A percentile compares a stretch with the other conserved stretches of the same genome.
These are phyloP conservation scores for Mycena metata DNA, from an alignment of 768 basidiomycete species.

Conservation along the genomic window DNA sequence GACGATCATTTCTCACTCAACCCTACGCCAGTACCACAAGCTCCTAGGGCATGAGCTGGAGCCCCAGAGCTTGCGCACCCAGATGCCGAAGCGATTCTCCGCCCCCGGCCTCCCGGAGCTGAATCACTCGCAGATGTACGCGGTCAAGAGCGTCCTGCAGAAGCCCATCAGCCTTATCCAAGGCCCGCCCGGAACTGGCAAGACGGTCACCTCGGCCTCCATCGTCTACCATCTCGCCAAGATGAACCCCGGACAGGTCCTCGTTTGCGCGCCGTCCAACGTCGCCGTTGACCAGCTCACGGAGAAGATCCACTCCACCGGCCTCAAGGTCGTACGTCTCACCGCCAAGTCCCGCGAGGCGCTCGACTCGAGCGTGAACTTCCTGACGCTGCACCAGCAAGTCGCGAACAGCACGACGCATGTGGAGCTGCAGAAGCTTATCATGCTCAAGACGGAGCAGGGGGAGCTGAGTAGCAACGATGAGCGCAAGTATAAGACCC, in stretches of 20 bases:
- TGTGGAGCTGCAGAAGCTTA: constrained; percentile 97
- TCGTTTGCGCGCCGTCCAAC: constrained; percentile 98
- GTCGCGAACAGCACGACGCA: constrained; percentile 97
- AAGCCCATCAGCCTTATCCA: constrained; percentile 98
- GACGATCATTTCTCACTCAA: constrained; percentile 12
- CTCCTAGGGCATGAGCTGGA: constrained; percentile 97
- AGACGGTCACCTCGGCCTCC: constrained; percentile 99
- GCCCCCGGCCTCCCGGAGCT: constrained; percentile 98
- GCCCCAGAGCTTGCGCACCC: constrained; percentile 89
- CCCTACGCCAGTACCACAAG: constrained; percentile 87
- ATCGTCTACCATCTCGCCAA: constrained; percentile 99
- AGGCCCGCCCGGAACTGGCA: constrained; percentile 98
- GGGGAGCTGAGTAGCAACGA: constrained; percentile 97
- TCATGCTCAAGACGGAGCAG: constrained; percentile 97
- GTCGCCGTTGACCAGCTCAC: constrained; percentile 99
- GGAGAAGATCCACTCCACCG: constrained; percentile 99
- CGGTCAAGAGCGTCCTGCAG: constrained; percentile 98
- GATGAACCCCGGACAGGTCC: constrained; percentile 99
- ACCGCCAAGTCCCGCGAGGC: constrained; percentile 99
- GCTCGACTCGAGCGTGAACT: constrained; percentile 93
- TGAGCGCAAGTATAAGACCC: constrained; percentile 97
- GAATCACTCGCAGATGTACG: constrained; percentile 99
- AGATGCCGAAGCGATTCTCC: constrained; percentile 98
- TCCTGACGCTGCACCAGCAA: constrained; percentile 96
- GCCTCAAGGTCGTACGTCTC: constrained; percentile 96